Evolutionary conservation across 805 yeast species (phyloP), one percentile per base, ranked within the genome.

Genomic region (Hanseniaspora mollemarum): DNA sequence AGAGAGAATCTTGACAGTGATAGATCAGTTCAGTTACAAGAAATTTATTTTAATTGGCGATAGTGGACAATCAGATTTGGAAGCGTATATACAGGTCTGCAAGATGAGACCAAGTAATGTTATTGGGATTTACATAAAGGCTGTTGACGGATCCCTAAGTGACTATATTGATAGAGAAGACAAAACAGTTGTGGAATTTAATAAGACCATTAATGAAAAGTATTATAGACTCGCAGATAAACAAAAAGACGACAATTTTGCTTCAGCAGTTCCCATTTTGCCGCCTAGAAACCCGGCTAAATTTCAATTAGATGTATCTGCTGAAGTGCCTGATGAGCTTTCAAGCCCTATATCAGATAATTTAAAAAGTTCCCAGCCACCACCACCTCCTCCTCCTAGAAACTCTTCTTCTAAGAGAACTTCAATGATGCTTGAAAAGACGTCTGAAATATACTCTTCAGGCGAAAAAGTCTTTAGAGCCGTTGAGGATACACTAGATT

Each of bases 21-120:
- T 87, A 22, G 62, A 67, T 2, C 95, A 88, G 60, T 90, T 86
- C 61, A 87, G 94, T 0, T 54, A 75, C 0, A 79, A 88, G 56
- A 80, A 76, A 59, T 90, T 92, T 62, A 73, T 92, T 22, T 68
- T 95, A 46, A 74, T 92, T 15, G 99, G 99, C 29, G 99, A 92
- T 62, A 82, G 96, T 2, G 97, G 97, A 1, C 98, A 92, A 61
- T 82, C 81, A 56, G 99, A 92, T 67, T 68, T 90, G 39, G 98
- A 94, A 60, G 94, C 96, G 0, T 92, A 92, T 62, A 72, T 78
- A 5, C 81, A 81, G 25, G 67, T 87, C 31, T 84, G 94, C 0
- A 66, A 69, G 36, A 56, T 62, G 29, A 77, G 68, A 58, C 94
- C 95, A 0, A 66, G 70, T 3, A 81, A 78, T 54, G 71, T 92